phyloP scores from a whole-genome alignment of 352 stramenopile species.

The Globisporangium yorkense region DNA sequence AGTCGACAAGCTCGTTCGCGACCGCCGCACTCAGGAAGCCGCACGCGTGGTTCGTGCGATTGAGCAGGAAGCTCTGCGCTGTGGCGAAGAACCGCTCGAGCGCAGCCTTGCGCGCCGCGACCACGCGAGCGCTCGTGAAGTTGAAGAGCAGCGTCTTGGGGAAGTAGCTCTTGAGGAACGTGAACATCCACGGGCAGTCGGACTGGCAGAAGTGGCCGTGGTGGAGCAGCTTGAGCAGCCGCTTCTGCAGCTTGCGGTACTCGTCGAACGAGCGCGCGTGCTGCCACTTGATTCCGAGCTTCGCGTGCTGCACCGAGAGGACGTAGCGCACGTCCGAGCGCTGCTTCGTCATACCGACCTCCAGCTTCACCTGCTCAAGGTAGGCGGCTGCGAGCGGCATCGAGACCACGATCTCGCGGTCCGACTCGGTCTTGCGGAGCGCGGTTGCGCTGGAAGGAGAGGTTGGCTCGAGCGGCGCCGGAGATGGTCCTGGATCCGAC shows the following conservation, averaged over 20 bases:
- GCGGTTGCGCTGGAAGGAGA: constrained; percentile 13
- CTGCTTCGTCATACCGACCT: constrained; percentile 42
- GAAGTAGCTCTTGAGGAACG: constrained; percentile 76
- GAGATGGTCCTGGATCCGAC: constrained; percentile 1
- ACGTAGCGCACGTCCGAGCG: constrained; percentile 56
- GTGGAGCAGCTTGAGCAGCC: constrained; percentile 49
- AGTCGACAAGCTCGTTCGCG: constrained; percentile 44
- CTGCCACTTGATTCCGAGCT: constrained; percentile 34
- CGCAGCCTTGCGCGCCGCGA: constrained; percentile 38
- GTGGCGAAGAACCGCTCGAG: constrained; percentile 57
- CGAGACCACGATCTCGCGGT: constrained; percentile 19
- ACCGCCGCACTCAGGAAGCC: constrained; percentile 21
- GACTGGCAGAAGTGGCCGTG: constrained; percentile 71
- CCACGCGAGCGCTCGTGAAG: constrained; percentile 36
- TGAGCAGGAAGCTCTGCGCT: constrained; percentile 47
- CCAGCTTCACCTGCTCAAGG: constrained; percentile 43
- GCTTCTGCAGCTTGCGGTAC: constrained; percentile 63
- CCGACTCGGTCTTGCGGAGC: constrained; percentile 18
- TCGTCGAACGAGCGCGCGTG: constrained; percentile 63
- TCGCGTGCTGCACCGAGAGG: constrained; percentile 36
- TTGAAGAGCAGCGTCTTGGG: constrained; percentile 53
- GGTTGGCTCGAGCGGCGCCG: not conserved
- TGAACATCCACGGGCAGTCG: constrained; percentile 69
- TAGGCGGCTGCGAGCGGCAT: constrained; percentile 39
- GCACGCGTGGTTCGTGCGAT: constrained; percentile 58